phyloP scores from a whole-genome alignment of 176 grass and related monocot genomes.

The Panicum miliaceum region DNA sequence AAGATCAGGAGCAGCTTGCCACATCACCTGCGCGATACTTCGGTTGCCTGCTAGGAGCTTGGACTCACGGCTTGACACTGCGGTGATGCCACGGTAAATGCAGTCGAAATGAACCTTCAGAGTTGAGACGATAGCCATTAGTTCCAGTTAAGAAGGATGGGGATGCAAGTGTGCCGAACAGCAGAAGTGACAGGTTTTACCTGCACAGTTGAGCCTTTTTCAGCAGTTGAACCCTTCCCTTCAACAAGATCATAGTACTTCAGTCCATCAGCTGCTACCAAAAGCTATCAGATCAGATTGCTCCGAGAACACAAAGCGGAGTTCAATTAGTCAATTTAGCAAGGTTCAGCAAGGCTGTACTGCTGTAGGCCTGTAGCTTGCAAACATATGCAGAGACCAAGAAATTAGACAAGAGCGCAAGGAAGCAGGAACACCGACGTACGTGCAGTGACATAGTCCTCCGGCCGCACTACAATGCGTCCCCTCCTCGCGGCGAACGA shows the following conservation, averaged over 20 bases:
- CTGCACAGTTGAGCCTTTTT: constrained; percentile 76
- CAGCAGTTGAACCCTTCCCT: constrained; percentile 69
- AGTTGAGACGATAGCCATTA: not conserved
- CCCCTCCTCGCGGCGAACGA: constrained; percentile 56
- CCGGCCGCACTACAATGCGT: constrained; percentile 44
- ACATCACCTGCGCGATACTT: constrained; percentile 86
- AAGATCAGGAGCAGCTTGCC: constrained; percentile 3
- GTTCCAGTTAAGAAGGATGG: not conserved
- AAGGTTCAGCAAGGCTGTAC: not conserved
- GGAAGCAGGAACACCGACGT: constrained; percentile 10
- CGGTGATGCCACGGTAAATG: constrained; percentile 78
- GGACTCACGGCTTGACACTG: constrained; percentile 84
- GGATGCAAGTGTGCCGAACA: not conserved
- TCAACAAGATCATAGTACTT: constrained; percentile 92
- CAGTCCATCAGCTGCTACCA: constrained; percentile 72
- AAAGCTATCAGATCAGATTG: constrained; percentile 29
- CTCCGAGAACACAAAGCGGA: not conserved
- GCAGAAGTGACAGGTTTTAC: constrained; percentile 36
- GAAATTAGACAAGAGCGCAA: not conserved
- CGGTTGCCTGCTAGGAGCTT: constrained; percentile 95
- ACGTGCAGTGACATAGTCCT: constrained; percentile 59
- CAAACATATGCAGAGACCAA: constrained; percentile 2
- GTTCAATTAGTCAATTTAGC: not conserved
- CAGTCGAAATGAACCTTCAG: constrained; percentile 94
- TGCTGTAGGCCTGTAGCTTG: too few species aligned